phyloP scores from a whole-genome alignment of 202 grass and related monocot genomes.

The Schoenoplectus tabernaemontani region DNA sequence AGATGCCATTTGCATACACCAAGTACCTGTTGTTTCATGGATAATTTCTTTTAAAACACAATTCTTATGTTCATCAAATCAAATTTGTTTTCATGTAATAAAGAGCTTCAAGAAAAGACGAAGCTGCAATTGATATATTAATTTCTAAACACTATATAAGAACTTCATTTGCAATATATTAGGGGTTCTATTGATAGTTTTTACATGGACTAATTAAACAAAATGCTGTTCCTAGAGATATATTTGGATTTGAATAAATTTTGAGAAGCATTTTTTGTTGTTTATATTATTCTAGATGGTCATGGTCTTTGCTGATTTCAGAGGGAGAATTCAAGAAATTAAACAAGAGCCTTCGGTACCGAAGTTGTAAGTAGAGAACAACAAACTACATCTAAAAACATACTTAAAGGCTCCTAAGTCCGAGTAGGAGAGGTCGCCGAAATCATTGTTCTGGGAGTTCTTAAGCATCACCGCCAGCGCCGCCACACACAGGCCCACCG shows the following conservation, averaged over 20 bases:
- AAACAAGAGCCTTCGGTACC: not conserved
- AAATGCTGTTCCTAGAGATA: not conserved
- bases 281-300: not conserved
- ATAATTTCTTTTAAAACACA: too few species aligned
- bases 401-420: constrained; percentile 82
- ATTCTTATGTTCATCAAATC: too few species aligned
- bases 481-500: constrained; percentile 62
- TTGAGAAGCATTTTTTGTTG: too few species aligned
- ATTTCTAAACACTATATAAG: too few species aligned
- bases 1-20: constrained; percentile 71
- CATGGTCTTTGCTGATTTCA: not conserved
- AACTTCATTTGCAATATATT: too few species aligned
- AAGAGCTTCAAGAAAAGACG: too few species aligned
- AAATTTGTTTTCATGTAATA: too few species aligned
- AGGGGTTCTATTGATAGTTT: too few species aligned
- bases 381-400: not conserved
- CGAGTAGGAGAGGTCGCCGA: constrained; percentile 67
- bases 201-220: too few species aligned
- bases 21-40: constrained; percentile 42
- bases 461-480: constrained; percentile 76
- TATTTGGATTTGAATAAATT: not conserved
- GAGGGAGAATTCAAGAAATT: not conserved
- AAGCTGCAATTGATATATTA: too few species aligned
- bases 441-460: constrained; percentile 68
- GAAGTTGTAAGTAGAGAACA: not conserved